Percentiles rank a stretch among this genome's conserved stretches.
Evolutionary conservation across 768 basidiomycete genomes (phyloP).

Genomic region (Tremella yokohamensis): DNA sequence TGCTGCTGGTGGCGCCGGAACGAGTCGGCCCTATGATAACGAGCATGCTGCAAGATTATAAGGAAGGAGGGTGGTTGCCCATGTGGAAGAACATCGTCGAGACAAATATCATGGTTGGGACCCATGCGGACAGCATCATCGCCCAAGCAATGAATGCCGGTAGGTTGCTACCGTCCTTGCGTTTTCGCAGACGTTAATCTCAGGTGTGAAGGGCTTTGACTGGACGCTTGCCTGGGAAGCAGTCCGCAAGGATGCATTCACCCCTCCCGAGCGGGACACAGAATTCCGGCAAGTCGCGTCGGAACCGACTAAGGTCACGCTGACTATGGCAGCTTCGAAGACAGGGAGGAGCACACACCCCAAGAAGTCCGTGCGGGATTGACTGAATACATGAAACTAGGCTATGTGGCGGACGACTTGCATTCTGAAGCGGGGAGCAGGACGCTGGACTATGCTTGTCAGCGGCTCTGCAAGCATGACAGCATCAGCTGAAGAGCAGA

Average conservation of each 20-base stretch:
- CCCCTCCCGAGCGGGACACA: constrained; percentile 47
- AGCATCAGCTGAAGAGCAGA: constrained; percentile 54
- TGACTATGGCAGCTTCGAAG: constrained; percentile 49
- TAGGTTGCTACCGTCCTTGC: constrained; percentile 7
- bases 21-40: constrained; percentile 69
- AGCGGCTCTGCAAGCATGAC: constrained; percentile 29
- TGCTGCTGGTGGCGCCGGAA: constrained; percentile 72
- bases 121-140: constrained; percentile 58
- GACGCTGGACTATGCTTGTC: constrained; percentile 75
- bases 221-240: constrained; percentile 66
- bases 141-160: constrained; percentile 37
- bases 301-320: neutral
- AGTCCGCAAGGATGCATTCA: constrained; percentile 68
- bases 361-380: constrained; percentile 73
- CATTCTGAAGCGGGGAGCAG: constrained; percentile 76
- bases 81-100: constrained; percentile 89
- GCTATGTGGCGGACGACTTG: constrained; percentile 74
- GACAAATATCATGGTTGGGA: constrained; percentile 82
- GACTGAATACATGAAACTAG: constrained; percentile 63
- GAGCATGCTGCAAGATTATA: constrained; percentile 76
- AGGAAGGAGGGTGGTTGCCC: constrained; percentile 73
- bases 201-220: constrained; percentile 63
- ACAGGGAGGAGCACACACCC: constrained; percentile 61
- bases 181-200: neutral
- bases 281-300: constrained; percentile 57